A percentile compares a stretch with the other conserved stretches of the same genome.
Conservation (phyloP, 2,329 filamentous ascomycete genomes). For the Paecilomyces fulvus region DNA sequence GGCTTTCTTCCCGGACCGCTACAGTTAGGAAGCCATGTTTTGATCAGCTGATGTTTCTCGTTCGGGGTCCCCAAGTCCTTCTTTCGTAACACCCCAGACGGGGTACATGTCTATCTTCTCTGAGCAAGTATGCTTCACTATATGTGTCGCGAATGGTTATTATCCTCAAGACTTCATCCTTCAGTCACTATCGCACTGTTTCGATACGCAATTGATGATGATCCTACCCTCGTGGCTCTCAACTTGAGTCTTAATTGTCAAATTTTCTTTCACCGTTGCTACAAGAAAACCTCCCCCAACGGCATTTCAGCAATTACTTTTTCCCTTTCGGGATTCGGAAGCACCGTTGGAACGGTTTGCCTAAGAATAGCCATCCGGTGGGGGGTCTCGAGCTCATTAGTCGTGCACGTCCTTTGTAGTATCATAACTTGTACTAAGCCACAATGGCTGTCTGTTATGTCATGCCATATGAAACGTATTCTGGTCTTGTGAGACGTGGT, state of each 20-base stretch:
- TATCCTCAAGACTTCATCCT: too few species aligned
- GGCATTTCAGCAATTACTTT: background rate
- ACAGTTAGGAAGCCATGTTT: too few species aligned
- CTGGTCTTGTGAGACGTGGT: background rate
- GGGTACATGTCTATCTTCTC: too few species aligned
- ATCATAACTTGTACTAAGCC: background rate
- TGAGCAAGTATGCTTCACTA: too few species aligned
- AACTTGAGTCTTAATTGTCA: background rate
- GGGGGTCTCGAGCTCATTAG: background rate
- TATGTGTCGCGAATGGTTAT: too few species aligned
- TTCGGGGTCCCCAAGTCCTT: too few species aligned
- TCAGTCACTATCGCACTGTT: too few species aligned
- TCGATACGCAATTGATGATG: background rate
- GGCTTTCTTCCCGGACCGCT: too few species aligned
- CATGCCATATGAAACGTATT: background rate
- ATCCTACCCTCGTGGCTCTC: background rate
- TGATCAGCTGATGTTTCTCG: too few species aligned
- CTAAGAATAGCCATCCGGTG: background rate
- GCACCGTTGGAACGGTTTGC: background rate
- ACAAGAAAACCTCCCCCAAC: background rate
- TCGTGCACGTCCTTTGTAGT: background rate
- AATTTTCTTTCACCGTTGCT: background rate
- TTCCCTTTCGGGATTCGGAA: background rate
- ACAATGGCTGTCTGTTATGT: background rate
- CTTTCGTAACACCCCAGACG: too few species aligned